Conservation (phyloP, 306 rosid species). For the Mucuna pruriens region DNA sequence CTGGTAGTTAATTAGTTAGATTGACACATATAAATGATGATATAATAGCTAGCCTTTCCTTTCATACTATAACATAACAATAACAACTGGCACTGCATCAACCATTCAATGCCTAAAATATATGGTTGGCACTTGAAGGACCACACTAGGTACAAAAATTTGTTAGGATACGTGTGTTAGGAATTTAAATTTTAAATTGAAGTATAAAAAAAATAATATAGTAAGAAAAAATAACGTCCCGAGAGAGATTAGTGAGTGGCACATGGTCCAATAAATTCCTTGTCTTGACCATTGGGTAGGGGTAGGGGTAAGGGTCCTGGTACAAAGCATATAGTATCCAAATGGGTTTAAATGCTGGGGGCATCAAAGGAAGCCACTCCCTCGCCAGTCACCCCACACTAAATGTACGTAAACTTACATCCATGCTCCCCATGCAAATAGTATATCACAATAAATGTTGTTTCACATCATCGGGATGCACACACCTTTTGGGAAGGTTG, state of each 20-base stretch:
- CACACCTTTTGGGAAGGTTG: too few relatives aligned
- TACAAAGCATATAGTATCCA: not conserved
- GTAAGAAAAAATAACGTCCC: too few relatives aligned
- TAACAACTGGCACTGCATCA: not conserved
- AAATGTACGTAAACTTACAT: slow-evolving; percentile 18
- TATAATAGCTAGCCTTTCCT: too few relatives aligned
- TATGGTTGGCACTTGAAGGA: not conserved
- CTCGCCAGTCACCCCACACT: not conserved
- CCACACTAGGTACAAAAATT: not conserved
- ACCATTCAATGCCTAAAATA: not conserved
- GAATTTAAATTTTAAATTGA: too few relatives aligned
- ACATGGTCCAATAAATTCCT: slow-evolving; percentile 27
- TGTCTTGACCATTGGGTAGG: not conserved
- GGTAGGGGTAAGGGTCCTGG: slow-evolving; percentile 35
- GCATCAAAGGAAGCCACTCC: not conserved
- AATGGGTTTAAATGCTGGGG: not conserved
- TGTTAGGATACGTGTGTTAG: too few relatives aligned
- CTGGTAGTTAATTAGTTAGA: not conserved
- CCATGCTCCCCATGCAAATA: slow-evolving; percentile 23
- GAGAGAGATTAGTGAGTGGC: too few relatives aligned
- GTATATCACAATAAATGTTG: not conserved
- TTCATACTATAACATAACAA: too few relatives aligned
- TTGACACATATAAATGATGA: not conserved
- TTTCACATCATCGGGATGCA: not conserved
- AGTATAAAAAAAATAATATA: too few relatives aligned